Evolutionary conservation across 768 basidiomycete genomes (phyloP).

Genomic region (Termitomyces sp.): DNA sequence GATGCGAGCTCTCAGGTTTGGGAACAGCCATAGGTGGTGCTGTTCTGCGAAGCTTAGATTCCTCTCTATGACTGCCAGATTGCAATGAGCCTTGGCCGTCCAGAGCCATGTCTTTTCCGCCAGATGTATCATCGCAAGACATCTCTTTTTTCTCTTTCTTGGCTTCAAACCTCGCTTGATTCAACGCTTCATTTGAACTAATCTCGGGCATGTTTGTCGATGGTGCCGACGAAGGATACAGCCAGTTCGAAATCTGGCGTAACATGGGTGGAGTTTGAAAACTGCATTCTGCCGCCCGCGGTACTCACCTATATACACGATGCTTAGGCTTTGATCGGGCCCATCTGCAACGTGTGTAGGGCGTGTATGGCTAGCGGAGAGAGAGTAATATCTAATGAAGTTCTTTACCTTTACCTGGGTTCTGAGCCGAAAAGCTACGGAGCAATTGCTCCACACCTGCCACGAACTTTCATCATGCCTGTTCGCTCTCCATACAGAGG

Average conservation of each 20-base stretch:
- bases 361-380: slow-evolving; percentile 7
- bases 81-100: neutral
- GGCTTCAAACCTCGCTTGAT: neutral
- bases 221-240: neutral
- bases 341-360: slow-evolving; percentile 11
- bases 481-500: slow-evolving; percentile 37
- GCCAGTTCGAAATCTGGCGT: too few species aligned
- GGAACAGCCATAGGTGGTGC: neutral
- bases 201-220: neutral
- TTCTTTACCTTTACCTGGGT: neutral
- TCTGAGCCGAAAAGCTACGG: slow-evolving; percentile 37
- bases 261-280: neutral
- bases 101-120: neutral
- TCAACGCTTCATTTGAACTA: neutral
- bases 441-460: neutral
- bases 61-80: neutral
- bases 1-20: neutral
- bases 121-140: neutral
- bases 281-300: neutral
- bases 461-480: slow-evolving; percentile 13
- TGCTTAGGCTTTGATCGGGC: slow-evolving; percentile 5
- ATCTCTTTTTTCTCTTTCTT: neutral
- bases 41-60: neutral
- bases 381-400: neutral
- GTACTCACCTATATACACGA: neutral